Percentiles rank a stretch among this genome's conserved stretches.
These are phyloP conservation scores for Petunia secreta DNA, from an alignment of 257 asterid genomes.

Conservation along the genomic window DNA sequence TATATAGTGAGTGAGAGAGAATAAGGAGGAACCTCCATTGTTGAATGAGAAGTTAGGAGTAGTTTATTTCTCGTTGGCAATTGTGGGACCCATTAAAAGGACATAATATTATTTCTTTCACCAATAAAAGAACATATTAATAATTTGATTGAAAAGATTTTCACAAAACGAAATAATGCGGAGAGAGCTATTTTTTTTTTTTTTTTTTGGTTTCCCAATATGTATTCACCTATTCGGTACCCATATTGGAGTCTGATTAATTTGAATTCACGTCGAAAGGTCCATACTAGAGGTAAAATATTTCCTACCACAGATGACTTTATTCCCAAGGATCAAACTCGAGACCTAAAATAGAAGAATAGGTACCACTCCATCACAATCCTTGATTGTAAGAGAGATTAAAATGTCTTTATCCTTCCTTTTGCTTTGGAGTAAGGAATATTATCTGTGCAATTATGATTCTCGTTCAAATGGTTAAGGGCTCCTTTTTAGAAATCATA, in stretches of 20 bases:
- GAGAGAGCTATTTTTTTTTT: no score
- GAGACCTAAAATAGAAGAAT: no score
- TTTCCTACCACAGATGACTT: no score
- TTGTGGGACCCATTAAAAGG: neutral
- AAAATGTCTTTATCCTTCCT: neutral
- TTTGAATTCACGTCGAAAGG: no score
- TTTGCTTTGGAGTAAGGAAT: slow-evolving; percentile 17
- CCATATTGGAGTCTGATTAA: no score
- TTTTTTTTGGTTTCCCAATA: no score
- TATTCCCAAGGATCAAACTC: no score
- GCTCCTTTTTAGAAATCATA: no score
- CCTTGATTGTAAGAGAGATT: neutral
- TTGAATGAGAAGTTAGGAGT: neutral
- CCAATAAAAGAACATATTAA: neutral
- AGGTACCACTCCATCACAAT: no score
- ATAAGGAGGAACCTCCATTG: slow-evolving; percentile 22
- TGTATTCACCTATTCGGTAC: no score
- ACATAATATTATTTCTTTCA: neutral
- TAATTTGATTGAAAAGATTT: neutral
- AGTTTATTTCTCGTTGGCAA: neutral
- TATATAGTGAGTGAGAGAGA: neutral
- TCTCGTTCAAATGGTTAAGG: neutral
- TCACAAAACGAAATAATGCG: neutral
- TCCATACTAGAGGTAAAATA: no score
- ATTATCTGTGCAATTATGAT: neutral